Evolutionary conservation across 2,329 filamentous ascomycete species (phyloP).

Genomic region (Chaetomium globosum): DNA sequence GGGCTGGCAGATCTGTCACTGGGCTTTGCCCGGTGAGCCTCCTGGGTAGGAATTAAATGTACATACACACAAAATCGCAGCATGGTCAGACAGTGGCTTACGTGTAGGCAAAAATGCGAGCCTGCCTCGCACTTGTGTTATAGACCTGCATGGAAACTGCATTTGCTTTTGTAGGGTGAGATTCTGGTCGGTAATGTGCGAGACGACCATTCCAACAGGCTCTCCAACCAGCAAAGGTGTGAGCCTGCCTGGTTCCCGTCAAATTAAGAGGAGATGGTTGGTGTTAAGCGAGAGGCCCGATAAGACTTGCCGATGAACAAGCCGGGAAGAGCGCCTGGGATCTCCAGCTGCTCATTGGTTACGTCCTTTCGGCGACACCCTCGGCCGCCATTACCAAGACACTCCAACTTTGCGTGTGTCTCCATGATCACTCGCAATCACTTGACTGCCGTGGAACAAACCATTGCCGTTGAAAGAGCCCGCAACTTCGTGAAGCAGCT

Average conservation of each 20-base stretch:
- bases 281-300: constrained; percentile 11
- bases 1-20: too few relatives aligned
- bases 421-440: background rate
- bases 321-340: constrained; percentile 1
- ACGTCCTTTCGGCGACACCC: constrained; percentile 5
- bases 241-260: background rate
- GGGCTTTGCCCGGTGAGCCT: too few relatives aligned
- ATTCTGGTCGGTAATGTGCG: background rate
- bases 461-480: background rate
- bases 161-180: background rate
- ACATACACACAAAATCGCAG: too few relatives aligned
- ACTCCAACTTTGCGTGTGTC: background rate
- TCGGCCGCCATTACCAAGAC: background rate
- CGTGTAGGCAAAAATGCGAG: background rate
- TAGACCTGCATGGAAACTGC: background rate
- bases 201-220: background rate
- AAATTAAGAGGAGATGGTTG: background rate
- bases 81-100: background rate
- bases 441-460: constrained; percentile 7
- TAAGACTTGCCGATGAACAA: constrained; percentile 16
- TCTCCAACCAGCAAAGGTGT: background rate
- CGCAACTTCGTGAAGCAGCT: background rate
- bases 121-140: background rate
- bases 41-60: background rate
- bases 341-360: background rate